These are phyloP conservation scores for Malus asiatica DNA, from an alignment of 306 rosid genomes.

Conservation along the genomic window DNA sequence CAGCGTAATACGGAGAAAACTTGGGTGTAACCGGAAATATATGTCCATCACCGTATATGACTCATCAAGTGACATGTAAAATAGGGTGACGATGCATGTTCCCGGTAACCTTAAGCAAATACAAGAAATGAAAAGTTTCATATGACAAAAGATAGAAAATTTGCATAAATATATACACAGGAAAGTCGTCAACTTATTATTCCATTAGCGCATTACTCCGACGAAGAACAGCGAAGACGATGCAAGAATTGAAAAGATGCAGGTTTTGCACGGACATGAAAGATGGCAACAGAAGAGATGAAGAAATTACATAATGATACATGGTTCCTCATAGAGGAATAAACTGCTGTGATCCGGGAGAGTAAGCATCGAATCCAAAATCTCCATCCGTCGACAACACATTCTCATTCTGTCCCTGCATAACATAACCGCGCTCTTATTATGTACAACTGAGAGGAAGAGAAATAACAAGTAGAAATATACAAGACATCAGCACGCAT, in stretches of 20 bases:
- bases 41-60: neutral
- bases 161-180: neutral
- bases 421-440: constrained; percentile 3
- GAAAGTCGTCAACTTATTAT: neutral
- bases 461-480: neutral
- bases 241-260: neutral
- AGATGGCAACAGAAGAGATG: too few species aligned
- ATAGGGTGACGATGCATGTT: neutral
- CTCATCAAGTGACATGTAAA: neutral
- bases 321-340: neutral
- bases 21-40: neutral
- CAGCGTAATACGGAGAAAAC: neutral
- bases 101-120: neutral
- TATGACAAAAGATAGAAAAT: neutral
- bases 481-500: constrained; percentile 14
- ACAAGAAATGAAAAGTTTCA: too few species aligned
- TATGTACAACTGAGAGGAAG: constrained; percentile 4
- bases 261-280: too few species aligned
- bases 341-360: constrained; percentile 24
- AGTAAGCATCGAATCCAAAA: constrained; percentile 42
- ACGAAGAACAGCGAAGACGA: neutral
- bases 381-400: constrained; percentile 45
- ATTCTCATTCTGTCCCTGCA: constrained; percentile 62
- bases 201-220: constrained; percentile 2
- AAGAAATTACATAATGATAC: constrained; percentile 28